Conservation (phyloP, 495 filamentous ascomycete genomes). For the Pseudomonodictys pantanalensis region DNA sequence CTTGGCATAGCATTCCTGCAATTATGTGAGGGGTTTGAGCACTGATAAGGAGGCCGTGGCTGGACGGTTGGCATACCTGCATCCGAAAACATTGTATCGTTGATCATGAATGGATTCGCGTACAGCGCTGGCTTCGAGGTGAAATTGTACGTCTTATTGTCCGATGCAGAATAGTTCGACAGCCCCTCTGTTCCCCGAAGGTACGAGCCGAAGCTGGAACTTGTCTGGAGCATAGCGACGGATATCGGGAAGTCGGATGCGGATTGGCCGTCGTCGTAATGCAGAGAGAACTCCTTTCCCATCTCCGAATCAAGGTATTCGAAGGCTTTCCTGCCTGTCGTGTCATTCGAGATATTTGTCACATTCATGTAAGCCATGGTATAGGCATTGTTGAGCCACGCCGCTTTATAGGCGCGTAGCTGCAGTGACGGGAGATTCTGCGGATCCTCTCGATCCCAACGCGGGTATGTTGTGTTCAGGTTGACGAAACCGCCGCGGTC, state of each 20-base stretch:
- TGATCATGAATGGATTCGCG: conserved; percentile 6
- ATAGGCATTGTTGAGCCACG: conserved; percentile 43
- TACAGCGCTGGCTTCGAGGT: background rate
- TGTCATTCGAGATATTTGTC: conserved; percentile 21
- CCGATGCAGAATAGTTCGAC: background rate
- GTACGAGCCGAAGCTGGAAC: too few species aligned
- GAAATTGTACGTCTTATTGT: background rate
- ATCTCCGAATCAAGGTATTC: conserved; percentile 40
- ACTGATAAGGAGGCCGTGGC: too few species aligned
- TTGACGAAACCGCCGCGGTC: conserved; percentile 47
- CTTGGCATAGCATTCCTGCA: conserved; percentile 24
- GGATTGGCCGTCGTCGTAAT: background rate
- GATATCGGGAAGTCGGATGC: conserved; percentile 1
- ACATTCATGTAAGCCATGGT: conserved; percentile 36
- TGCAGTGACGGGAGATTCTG: conserved; percentile 39
- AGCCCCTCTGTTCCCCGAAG: too few species aligned
- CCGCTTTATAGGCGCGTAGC: conserved; percentile 44
- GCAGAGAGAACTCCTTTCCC: conserved; percentile 28
- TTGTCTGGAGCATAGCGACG: too few species aligned
- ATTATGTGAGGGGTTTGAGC: background rate
- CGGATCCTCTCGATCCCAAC: conserved; percentile 21
- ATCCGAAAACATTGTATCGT: background rate
- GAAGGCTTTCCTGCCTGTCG: conserved; percentile 29
- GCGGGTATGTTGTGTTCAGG: conserved; percentile 36
- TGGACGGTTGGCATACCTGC: conserved; percentile 39